Percentiles rank a stretch among this genome's conserved stretches.
These are phyloP conservation scores for Stagonosporopsis rhizophila DNA, from an alignment of 2,329 filamentous ascomycete species.

Conservation along the genomic window DNA sequence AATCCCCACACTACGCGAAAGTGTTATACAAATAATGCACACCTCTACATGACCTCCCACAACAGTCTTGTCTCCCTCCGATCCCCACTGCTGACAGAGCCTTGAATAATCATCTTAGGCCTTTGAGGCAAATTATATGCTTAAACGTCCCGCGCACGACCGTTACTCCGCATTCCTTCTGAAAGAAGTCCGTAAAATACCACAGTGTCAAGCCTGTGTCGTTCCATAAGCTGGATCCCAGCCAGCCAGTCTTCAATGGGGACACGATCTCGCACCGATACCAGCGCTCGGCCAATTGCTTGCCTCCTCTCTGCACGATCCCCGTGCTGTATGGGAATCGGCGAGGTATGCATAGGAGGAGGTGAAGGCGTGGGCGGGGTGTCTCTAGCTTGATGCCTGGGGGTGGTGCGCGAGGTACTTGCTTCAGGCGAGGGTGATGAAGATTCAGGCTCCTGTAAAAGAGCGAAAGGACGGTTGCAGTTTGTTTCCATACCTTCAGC, in stretches of 20 bases:
- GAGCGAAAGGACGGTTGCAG: too few relatives aligned
- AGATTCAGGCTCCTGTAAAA: background rate
- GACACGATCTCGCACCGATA: background rate
- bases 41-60: background rate
- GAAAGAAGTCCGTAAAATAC: background rate
- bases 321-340: background rate
- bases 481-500: too few relatives aligned
- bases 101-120: background rate
- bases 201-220: background rate
- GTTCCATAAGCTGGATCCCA: too few relatives aligned
- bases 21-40: conserved; percentile 2
- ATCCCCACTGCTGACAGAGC: background rate
- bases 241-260: background rate
- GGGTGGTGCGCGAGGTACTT: background rate
- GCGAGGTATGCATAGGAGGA: background rate
- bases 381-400: background rate
- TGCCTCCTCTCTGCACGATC: background rate
- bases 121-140: background rate
- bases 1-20: background rate
- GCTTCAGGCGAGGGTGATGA: background rate
- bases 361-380: background rate
- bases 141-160: background rate
- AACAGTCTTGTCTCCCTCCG: background rate
- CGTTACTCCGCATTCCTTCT: background rate
- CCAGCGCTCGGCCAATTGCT: background rate